Conservation (phyloP, 225 moss, liverwort and hornwort species). For the Neckera pumila region DNA sequence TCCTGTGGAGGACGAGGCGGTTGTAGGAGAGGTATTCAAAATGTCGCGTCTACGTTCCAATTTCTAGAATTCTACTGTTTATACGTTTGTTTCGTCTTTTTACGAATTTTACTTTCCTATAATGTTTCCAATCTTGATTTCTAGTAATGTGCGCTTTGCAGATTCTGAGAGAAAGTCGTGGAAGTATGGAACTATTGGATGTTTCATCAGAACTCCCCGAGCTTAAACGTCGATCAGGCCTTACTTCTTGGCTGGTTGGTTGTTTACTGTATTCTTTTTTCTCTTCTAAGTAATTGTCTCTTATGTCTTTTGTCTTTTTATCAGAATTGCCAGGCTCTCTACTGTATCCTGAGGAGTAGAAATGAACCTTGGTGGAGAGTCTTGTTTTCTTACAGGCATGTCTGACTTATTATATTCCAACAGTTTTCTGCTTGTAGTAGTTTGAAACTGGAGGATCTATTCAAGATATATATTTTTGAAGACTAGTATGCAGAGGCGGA, state of each 20-base stretch:
- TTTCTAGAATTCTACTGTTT: background rate
- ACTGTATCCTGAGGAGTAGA: background rate
- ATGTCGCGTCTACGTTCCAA: background rate
- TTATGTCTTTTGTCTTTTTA: background rate
- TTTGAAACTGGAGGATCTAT: background rate
- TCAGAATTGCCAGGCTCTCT: background rate
- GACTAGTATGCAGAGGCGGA: background rate
- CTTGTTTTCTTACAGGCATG: background rate
- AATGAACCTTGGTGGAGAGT: background rate
- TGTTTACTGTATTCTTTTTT: background rate
- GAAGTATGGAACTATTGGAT: constrained; percentile 74
- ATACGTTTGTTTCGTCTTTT: background rate
- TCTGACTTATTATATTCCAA: background rate
- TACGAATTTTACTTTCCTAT: background rate
- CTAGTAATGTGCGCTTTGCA: constrained; percentile 6
- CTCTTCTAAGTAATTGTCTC: background rate
- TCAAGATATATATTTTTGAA: background rate
- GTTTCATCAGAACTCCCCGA: constrained; percentile 75
- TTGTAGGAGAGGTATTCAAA: constrained; percentile 74
- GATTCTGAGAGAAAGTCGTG: constrained; percentile 70
- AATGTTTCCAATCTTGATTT: background rate
- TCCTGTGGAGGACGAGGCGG: constrained; percentile 91
- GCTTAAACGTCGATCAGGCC: constrained; percentile 65
- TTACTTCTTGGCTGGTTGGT: constrained; percentile 75
- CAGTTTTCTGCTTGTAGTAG: background rate